Base-by-base conservation (phyloP, 768 basidiomycete species). In the Agrocybe chaxingu region DNA sequence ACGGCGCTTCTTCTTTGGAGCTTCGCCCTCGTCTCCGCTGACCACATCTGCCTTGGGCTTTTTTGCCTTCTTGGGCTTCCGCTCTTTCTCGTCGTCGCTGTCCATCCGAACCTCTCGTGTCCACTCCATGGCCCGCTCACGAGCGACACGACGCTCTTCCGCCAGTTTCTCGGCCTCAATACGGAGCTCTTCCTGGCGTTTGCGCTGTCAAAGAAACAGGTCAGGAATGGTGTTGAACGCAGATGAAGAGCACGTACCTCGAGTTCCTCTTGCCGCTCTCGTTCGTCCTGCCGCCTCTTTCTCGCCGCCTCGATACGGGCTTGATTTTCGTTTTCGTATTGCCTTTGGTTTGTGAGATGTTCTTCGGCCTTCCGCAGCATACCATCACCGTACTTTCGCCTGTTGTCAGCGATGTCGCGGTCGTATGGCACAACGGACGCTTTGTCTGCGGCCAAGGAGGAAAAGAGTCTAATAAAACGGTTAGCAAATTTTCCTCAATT, bases 341-440 rank as follows among this genome's bases (percentile, higher is more conserved):
- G 79, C 47, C 78, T 73, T 63, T 96, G 93, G 12, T 78, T 73
- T 3, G 77, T 68, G 18, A 92, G 71, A 61, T 96, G 92, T 37
- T 89, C 91, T 8, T 90, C 87, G 2, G 83, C 86, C 45, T 84
- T 84, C 48, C 89, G 78, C 47, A 96, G 64, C 77, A 98, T 85
- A 60, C 79, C 86, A 53, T 91, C 87, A 9, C 94, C 93, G 59
- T 98, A 99, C 64, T 88, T 87, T 35, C 85, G 79, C 39, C 97
- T 84, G 57, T 96, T 89, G 57, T 93, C 88, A 0, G 94, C 92
- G 41, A 98, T 79, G 42, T 96, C 93, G 8, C 79, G 76, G 58
- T 77, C 89, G 68, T 98, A 98, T 0, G 93, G 92, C 12, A 95
- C 75, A 42, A 77, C 69, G 0, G 79, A 64, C 0, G 86, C 77